Percentiles rank a stretch among this genome's conserved stretches.
phyloP scores from a whole-genome alignment of 2,329 filamentous ascomycete genomes.

The Didymella glomerata region DNA sequence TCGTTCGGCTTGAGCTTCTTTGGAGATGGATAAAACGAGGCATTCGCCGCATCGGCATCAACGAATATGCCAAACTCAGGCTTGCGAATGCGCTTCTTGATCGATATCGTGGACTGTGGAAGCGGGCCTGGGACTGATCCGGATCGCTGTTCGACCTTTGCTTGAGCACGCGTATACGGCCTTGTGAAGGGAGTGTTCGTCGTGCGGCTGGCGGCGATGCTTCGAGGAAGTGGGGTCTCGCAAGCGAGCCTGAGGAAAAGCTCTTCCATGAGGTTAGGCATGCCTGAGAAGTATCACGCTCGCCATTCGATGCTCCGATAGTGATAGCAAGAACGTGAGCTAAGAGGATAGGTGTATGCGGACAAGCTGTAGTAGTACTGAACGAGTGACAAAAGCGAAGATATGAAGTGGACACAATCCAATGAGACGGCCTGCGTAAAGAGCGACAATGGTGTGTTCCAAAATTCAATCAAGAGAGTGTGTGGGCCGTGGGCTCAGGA shows the following conservation, averaged over 20 bases:
- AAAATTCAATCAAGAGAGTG: slow-evolving; percentile 3
- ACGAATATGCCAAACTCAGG: slow-evolving; percentile 26
- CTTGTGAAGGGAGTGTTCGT: background rate
- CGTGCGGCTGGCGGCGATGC: background rate
- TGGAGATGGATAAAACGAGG: background rate
- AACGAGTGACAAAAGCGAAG: slow-evolving; percentile 4
- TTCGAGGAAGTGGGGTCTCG: slow-evolving; percentile 20
- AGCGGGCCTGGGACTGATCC: too few relatives aligned
- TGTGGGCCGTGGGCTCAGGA: background rate
- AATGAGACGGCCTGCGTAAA: background rate
- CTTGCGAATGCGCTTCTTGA: slow-evolving; percentile 24
- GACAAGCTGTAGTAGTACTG: slow-evolving; percentile 1
- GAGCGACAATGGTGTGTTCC: slow-evolving; percentile 1
- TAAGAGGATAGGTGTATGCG: background rate
- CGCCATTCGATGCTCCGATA: background rate
- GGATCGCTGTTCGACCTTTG: slow-evolving; percentile 7
- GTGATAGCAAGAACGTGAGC: background rate
- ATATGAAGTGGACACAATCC: background rate
- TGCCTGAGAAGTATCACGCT: background rate
- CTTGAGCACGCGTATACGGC: slow-evolving; percentile 9
- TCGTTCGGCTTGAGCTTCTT: slow-evolving; percentile 21
- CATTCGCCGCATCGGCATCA: slow-evolving; percentile 13
- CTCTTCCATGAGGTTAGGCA: slow-evolving; percentile 14
- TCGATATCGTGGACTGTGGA: background rate
- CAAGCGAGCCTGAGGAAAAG: slow-evolving; percentile 19